These are phyloP conservation scores for Suillus discolor DNA, from an alignment of 768 basidiomycete genomes.

Conservation along the genomic window DNA sequence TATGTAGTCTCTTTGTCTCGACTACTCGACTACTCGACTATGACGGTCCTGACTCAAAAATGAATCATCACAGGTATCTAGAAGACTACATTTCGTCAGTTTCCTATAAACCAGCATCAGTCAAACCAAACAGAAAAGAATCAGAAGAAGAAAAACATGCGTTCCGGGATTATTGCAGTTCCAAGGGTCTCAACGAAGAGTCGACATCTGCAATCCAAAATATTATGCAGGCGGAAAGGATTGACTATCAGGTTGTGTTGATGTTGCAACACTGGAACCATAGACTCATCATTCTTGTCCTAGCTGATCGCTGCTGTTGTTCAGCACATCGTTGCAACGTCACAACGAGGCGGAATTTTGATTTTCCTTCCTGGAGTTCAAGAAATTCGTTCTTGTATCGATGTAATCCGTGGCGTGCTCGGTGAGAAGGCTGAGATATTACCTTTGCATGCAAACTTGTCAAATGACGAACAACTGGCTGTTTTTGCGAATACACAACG, in stretches of 20 bases:
- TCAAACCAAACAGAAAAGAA: slow-evolving; percentile 33
- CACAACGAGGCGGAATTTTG: slow-evolving; percentile 66
- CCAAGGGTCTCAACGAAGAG: slow-evolving; percentile 54
- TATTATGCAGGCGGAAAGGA: slow-evolving; percentile 58
- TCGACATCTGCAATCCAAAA: slow-evolving; percentile 58
- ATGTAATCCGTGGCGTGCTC: slow-evolving; percentile 47
- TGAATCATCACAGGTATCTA: slow-evolving; percentile 60
- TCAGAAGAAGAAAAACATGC: slow-evolving; percentile 41
- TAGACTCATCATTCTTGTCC: neutral
- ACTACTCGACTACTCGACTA: neutral
- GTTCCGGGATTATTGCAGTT: slow-evolving; percentile 50
- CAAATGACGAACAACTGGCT: slow-evolving; percentile 77
- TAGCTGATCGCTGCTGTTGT: slow-evolving; percentile 72
- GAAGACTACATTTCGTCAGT: slow-evolving; percentile 73
- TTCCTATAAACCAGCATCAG: slow-evolving; percentile 52
- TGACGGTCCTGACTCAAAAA: neutral
- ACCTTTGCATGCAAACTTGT: slow-evolving; percentile 88
- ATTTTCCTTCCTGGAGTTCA: slow-evolving; percentile 92
- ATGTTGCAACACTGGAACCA: neutral
- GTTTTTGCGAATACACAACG: slow-evolving; percentile 66
- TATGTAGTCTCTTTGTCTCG: slow-evolving; percentile 32
- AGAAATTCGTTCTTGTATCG: slow-evolving; percentile 80
- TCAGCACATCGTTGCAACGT: slow-evolving; percentile 56
- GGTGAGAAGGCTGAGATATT: slow-evolving; percentile 52
- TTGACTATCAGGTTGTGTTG: slow-evolving; percentile 70